A percentile compares a stretch with the other conserved stretches of the same genome.
Evolutionary conservation across 1,284 basidiomycete genomes (phyloP).

Genomic region (Coriolopsis trogii): DNA sequence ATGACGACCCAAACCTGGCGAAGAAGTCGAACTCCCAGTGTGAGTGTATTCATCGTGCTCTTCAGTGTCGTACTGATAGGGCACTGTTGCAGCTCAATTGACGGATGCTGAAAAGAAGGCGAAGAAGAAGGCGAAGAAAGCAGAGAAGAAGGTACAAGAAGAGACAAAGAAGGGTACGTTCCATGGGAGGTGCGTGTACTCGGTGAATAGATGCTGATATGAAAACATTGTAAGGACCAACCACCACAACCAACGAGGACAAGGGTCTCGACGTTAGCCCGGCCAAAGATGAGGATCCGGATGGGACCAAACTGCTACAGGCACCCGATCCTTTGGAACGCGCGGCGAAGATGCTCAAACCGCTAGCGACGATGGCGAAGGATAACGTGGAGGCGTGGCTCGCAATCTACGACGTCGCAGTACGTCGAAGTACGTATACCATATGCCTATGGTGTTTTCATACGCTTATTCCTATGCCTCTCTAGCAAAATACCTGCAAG

Average conservation of each 20-base stretch:
- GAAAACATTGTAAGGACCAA: conserved; percentile 5
- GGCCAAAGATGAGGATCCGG: conserved; percentile 82
- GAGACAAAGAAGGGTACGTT: conserved; percentile 62
- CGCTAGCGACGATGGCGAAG: conserved; percentile 58
- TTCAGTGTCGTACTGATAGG: neutral
- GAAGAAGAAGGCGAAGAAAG: conserved; percentile 90
- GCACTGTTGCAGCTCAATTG: conserved; percentile 37
- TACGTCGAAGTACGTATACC: conserved; percentile 74
- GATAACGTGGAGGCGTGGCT: conserved; percentile 74
- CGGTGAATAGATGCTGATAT: neutral
- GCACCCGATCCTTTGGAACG: conserved; percentile 74
- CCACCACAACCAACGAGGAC: conserved; percentile 57
- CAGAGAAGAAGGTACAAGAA: conserved; percentile 67
- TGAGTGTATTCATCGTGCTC: conserved; percentile 22
- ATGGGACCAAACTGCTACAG: conserved; percentile 72
- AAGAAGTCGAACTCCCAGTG: conserved; percentile 42
- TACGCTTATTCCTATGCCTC: neutral
- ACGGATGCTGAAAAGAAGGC: conserved; percentile 84
- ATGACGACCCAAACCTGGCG: conserved; percentile 75
- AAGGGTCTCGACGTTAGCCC: conserved; percentile 71
- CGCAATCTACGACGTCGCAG: conserved; percentile 79
- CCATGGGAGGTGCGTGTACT: neutral
- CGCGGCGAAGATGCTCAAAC: conserved; percentile 76
- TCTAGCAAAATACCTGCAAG: conserved; percentile 81
- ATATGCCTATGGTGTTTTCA: neutral